These are phyloP conservation scores for Pythium folliculosum DNA, from an alignment of 352 stramenopile species.

Conservation along the genomic window DNA sequence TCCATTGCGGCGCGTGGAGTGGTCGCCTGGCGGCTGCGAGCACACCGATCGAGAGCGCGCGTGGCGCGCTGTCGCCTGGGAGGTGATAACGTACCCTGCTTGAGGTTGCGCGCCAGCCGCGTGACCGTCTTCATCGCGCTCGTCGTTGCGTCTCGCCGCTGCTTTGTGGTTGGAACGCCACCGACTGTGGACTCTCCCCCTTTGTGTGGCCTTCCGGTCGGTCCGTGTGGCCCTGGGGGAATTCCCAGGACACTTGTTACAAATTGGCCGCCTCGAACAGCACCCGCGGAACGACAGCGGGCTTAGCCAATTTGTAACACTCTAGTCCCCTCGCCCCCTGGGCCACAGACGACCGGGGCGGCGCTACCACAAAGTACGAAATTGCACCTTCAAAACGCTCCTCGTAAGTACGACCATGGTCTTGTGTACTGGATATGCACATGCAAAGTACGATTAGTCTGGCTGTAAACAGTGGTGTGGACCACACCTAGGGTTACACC, in stretches of 20 bases:
- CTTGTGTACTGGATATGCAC: conserved; percentile 1
- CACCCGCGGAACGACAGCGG: conserved; percentile 21
- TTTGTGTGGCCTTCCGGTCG: not conserved
- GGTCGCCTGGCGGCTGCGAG: not conserved
- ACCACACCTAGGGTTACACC: conserved; percentile 8
- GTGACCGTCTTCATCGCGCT: conserved; percentile 31
- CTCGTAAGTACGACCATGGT: conserved; percentile 12
- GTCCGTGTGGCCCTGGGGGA: conserved; percentile 3
- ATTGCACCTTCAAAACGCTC: not conserved
- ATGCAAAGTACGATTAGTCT: conserved; percentile 9
- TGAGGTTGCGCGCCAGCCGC: conserved; percentile 32
- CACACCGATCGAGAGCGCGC: conserved; percentile 8
- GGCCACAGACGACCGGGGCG: conserved; percentile 10
- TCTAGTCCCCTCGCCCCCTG: not conserved
- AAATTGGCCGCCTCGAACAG: conserved; percentile 12
- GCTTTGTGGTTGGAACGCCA: conserved; percentile 23
- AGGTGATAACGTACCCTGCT: conserved; percentile 23
- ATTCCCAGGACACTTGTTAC: conserved; percentile 26
- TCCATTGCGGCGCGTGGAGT: conserved; percentile 10
- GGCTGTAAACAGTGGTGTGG: conserved; percentile 15
- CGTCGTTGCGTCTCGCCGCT: not conserved
- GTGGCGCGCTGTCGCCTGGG: not conserved
- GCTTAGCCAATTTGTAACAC: conserved; percentile 33
- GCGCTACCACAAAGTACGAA: conserved; percentile 10
- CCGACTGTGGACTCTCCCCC: conserved; percentile 23